phyloP scores from a whole-genome alignment of 1,284 basidiomycete genomes.

The Tilletia horrida region DNA sequence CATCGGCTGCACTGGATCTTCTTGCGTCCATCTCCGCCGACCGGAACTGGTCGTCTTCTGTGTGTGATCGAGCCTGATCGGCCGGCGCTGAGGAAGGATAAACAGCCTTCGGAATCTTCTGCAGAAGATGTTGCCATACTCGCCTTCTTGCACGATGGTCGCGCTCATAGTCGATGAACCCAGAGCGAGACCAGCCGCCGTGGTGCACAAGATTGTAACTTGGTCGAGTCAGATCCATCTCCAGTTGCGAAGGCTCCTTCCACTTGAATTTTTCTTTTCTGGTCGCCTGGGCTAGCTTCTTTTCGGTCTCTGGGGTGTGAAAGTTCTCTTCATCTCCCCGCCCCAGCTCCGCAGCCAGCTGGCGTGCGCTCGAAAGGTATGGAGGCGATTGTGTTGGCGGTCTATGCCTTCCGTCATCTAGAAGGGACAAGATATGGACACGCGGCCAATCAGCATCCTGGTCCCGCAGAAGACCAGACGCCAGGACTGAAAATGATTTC shows the following conservation, averaged over 20 bases:
- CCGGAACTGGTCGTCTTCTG: background rate
- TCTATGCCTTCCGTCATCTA: background rate
- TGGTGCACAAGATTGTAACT: constrained; percentile 4
- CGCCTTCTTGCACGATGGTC: constrained; percentile 3
- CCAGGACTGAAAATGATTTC: too few relatives aligned
- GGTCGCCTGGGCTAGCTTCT: background rate
- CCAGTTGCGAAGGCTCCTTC: background rate
- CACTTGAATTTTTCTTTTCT: background rate
- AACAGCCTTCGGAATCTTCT: background rate
- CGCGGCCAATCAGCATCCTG: too few relatives aligned
- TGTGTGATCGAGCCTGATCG: background rate
- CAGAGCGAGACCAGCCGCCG: constrained; percentile 2
- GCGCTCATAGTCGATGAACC: constrained; percentile 1
- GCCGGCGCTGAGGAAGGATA: background rate
- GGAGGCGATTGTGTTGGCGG: background rate
- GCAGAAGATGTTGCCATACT: background rate
- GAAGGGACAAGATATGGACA: too few relatives aligned
- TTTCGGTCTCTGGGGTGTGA: background rate
- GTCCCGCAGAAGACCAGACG: too few relatives aligned
- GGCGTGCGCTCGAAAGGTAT: background rate
- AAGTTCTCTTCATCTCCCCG: background rate
- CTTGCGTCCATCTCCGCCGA: background rate
- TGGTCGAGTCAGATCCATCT: background rate
- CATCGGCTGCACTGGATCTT: background rate
- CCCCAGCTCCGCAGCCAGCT: background rate